phyloP scores from a whole-genome alignment of 2,329 filamentous ascomycete species.

The Pestalotiopsis sp. region DNA sequence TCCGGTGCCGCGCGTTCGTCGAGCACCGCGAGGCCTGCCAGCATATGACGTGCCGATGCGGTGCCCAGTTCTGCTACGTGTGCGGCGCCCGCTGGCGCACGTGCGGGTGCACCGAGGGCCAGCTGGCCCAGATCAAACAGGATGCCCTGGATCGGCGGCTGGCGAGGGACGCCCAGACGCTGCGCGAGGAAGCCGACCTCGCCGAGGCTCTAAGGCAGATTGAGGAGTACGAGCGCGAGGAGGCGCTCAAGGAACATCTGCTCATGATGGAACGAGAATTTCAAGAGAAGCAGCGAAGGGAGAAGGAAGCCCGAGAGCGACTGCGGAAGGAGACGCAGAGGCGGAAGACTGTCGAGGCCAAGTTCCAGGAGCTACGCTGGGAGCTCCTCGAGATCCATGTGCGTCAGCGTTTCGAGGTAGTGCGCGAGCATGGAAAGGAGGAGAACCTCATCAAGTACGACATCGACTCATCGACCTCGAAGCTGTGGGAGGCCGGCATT shows the following conservation, averaged over 20 bases:
- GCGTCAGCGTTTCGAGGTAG: constrained; percentile 42
- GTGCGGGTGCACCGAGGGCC: constrained; percentile 62
- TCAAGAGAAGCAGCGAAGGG: constrained; percentile 38
- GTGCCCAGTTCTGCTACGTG: constrained; percentile 82
- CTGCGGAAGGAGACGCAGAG: constrained; percentile 42
- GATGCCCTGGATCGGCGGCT: constrained; percentile 36
- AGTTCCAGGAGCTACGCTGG: constrained; percentile 39
- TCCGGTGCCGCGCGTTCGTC: constrained; percentile 69
- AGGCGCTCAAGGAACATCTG: constrained; percentile 43
- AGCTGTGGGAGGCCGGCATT: constrained; percentile 36
- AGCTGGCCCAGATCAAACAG: constrained; percentile 44
- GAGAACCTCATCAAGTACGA: constrained; percentile 27
- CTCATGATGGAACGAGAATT: constrained; percentile 40
- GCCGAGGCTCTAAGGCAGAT: constrained; percentile 46
- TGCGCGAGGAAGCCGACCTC: constrained; percentile 35
- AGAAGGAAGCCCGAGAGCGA: constrained; percentile 40
- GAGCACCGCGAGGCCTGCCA: constrained; percentile 81
- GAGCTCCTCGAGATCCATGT: constrained; percentile 43
- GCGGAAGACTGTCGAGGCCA: constrained; percentile 38
- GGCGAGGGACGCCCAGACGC: constrained; percentile 35
- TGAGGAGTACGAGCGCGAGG: constrained; percentile 50
- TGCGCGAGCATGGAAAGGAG: constrained; percentile 40
- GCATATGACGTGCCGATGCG: constrained; percentile 85
- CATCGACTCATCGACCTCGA: constrained; percentile 25
- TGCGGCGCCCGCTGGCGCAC: constrained; percentile 75